Evolutionary conservation across 495 filamentous ascomycete species (phyloP).

Genomic region (Umbilicaria muhlenbergii): DNA sequence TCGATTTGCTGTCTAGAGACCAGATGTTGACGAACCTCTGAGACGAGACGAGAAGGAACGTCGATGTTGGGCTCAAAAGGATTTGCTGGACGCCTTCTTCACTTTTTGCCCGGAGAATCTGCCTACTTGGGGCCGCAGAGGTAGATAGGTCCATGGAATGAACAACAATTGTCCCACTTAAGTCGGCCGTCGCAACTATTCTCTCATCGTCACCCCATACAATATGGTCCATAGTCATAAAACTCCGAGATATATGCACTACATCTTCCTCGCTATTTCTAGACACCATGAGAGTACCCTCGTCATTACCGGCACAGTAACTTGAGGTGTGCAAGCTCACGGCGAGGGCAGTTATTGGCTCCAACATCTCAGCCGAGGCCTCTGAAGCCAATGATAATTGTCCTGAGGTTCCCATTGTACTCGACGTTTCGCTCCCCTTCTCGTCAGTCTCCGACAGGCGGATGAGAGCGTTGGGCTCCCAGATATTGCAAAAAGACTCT

Average conservation of each 20-base stretch:
- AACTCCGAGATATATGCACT: too few relatives aligned
- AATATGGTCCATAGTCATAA: background rate
- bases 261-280: too few relatives aligned
- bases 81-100: constrained; percentile 4
- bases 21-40: constrained; percentile 3
- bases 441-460: constrained; percentile 7
- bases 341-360: constrained; percentile 7
- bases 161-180: constrained; percentile 4
- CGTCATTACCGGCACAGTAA: constrained; percentile 12
- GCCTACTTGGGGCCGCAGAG: background rate
- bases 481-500: constrained; percentile 12
- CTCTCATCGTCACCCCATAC: constrained; percentile 5
- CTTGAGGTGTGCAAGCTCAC: background rate
- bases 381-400: background rate
- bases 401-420: background rate
- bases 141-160: background rate
- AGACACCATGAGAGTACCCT: constrained; percentile 4
- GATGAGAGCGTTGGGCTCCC: constrained; percentile 15
- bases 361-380: background rate
- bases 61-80: background rate
- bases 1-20: constrained; percentile 1
- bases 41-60: constrained; percentile 3
- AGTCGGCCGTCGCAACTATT: constrained; percentile 4
- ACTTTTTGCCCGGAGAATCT: background rate
- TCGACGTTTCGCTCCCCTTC: constrained; percentile 3